Evolutionary conservation across 352 stramenopile species (phyloP).

Genomic region (Pythium angustatum): DNA sequence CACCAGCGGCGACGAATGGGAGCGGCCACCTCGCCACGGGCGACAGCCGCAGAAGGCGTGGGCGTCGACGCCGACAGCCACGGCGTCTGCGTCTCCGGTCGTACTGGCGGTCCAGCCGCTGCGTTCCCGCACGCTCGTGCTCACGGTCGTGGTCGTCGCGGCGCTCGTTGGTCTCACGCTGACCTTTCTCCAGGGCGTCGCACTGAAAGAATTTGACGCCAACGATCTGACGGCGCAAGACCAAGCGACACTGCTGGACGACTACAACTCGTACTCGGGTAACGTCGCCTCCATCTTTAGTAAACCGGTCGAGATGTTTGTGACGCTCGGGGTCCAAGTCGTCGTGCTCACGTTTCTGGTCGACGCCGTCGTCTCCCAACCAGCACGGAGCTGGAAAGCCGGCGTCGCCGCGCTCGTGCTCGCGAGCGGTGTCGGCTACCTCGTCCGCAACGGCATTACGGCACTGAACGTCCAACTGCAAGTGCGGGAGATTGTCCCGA

Average conservation of each 20-base stretch:
- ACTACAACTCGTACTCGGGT: conserved; percentile 15
- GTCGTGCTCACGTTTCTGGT: neutral
- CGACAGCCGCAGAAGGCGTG: too few species aligned
- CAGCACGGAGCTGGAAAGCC: conserved; percentile 12
- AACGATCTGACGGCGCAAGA: neutral
- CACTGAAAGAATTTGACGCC: neutral
- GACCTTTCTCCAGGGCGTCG: neutral
- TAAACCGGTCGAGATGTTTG: neutral
- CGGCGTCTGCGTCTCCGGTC: too few species aligned
- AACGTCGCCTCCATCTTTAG: neutral
- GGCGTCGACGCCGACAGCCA: too few species aligned
- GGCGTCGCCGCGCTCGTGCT: neutral
- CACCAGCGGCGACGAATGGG: too few species aligned
- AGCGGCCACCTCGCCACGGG: too few species aligned
- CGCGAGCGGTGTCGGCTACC: neutral
- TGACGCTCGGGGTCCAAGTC: neutral
- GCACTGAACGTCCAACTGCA: conserved; percentile 19
- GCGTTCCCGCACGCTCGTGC: too few species aligned
- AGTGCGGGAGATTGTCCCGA: neutral
- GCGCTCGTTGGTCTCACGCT: neutral
- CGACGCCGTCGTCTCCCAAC: too few species aligned
- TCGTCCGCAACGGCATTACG: conserved; percentile 16
- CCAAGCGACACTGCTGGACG: neutral
- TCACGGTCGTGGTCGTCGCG: neutral
- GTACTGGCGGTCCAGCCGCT: too few species aligned